phyloP scores from a whole-genome alignment of 306 rosid genomes.

The Dalbergia cochinchinensis region DNA sequence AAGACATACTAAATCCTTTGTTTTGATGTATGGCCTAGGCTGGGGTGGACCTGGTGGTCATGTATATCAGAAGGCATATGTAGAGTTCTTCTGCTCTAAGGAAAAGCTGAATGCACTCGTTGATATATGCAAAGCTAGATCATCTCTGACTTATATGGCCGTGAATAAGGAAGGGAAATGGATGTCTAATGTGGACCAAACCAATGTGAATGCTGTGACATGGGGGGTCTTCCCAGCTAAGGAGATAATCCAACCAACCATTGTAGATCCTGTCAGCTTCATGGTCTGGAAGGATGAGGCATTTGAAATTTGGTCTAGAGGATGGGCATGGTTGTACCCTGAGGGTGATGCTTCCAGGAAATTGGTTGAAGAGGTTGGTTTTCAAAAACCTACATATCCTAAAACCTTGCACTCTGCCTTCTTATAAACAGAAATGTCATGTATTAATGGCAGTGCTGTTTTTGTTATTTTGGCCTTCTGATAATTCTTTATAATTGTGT shows the following conservation, averaged over 20 bases:
- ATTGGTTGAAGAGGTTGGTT: slow-evolving; percentile 85
- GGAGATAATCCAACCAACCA: slow-evolving; percentile 95
- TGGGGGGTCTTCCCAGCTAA: slow-evolving; percentile 98
- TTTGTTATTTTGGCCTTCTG: slow-evolving; percentile 12
- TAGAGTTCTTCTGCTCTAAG: slow-evolving; percentile 94
- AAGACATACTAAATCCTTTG: slow-evolving; percentile 34
- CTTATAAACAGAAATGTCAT: neutral
- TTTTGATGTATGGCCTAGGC: slow-evolving; percentile 59
- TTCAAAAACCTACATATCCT: slow-evolving; percentile 7
- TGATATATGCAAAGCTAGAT: slow-evolving; percentile 69
- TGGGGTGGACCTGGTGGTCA: slow-evolving; percentile 98
- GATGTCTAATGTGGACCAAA: slow-evolving; percentile 74
- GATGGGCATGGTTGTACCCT: slow-evolving; percentile 82
- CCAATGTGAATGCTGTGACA: slow-evolving; percentile 91
- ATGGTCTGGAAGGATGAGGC: slow-evolving; percentile 96
- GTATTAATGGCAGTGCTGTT: neutral
- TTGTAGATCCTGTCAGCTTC: slow-evolving; percentile 92
- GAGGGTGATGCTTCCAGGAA: slow-evolving; percentile 84
- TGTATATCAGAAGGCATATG: slow-evolving; percentile 94
- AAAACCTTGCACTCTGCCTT: slow-evolving; percentile 19
- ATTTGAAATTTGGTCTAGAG: slow-evolving; percentile 92
- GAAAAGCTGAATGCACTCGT: slow-evolving; percentile 76
- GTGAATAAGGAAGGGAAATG: slow-evolving; percentile 79
- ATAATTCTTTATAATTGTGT: slow-evolving; percentile 37
- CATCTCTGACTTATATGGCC: slow-evolving; percentile 85